phyloP scores from a whole-genome alignment of 352 stramenopile genomes.

The Globisporangium yorkense region DNA sequence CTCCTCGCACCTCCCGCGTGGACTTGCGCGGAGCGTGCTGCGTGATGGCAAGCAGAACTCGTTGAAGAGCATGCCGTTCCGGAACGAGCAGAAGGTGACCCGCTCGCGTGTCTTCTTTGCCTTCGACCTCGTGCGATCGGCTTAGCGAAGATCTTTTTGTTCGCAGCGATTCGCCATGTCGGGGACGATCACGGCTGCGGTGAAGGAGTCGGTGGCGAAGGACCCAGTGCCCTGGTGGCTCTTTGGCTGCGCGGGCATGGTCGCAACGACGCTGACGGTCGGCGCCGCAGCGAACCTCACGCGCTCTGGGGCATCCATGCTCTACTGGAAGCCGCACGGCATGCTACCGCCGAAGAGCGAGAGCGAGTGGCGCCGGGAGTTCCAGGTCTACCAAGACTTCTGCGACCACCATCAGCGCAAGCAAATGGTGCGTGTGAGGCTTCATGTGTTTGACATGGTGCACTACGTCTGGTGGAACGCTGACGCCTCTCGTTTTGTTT shows the following conservation, averaged over 20 bases:
- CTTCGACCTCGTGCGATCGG: not conserved
- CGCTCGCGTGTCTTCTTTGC: not conserved
- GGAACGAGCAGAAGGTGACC: constrained; percentile 5
- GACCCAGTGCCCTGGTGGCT: constrained; percentile 89
- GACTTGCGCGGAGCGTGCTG: constrained; percentile 2
- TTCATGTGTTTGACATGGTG: not conserved
- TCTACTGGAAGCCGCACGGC: constrained; percentile 93
- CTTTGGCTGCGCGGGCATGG: constrained; percentile 84
- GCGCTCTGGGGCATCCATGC: constrained; percentile 90
- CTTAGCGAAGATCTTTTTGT: not conserved
- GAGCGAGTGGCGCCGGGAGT: constrained; percentile 91
- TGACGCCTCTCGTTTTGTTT: not conserved
- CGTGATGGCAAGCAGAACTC: not conserved
- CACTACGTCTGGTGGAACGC: too few species aligned
- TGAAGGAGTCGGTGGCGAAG: constrained; percentile 28
- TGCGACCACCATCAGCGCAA: constrained; percentile 91
- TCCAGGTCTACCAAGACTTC: constrained; percentile 93
- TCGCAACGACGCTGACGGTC: constrained; percentile 95
- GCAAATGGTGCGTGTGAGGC: constrained; percentile 32
- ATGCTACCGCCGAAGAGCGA: constrained; percentile 73
- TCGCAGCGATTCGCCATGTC: constrained; percentile 11
- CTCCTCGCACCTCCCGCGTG: not conserved
- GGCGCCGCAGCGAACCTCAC: constrained; percentile 94
- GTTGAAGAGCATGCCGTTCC: constrained; percentile 5
- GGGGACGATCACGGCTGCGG: constrained; percentile 4